Evolutionary conservation across 495 filamentous ascomycete genomes (phyloP).

Genomic region (Penicillium soppii): DNA sequence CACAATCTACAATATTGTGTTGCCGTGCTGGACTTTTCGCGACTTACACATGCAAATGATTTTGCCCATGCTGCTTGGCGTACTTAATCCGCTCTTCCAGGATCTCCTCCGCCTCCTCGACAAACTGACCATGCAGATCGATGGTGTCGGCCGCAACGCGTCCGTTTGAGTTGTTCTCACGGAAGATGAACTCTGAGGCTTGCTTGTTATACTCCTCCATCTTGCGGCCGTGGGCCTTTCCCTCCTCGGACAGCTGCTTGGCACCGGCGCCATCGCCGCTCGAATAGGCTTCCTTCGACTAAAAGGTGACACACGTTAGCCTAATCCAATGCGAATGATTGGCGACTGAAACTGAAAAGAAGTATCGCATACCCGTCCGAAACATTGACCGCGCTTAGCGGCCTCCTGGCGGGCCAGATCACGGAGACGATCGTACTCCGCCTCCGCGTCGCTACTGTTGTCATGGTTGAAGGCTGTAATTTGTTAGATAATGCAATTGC

Average conservation of each 20-base stretch:
- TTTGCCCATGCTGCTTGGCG: slow-evolving; percentile 67
- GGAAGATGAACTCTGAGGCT: slow-evolving; percentile 91
- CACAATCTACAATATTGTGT: no score
- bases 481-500: background rate
- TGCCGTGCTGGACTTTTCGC: background rate
- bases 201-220: slow-evolving; percentile 84
- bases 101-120: slow-evolving; percentile 90
- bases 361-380: slow-evolving; percentile 56
- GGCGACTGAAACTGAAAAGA: slow-evolving; percentile 2
- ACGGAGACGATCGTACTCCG: slow-evolving; percentile 90
- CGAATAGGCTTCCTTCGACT: slow-evolving; percentile 79
- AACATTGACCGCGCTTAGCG: slow-evolving; percentile 70
- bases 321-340: background rate
- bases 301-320: slow-evolving; percentile 13
- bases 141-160: slow-evolving; percentile 78
- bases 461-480: slow-evolving; percentile 79
- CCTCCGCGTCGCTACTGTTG: slow-evolving; percentile 64
- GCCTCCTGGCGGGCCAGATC: slow-evolving; percentile 77
- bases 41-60: slow-evolving; percentile 70
- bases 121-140: slow-evolving; percentile 90
- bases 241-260: slow-evolving; percentile 78
- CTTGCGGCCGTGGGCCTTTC: slow-evolving; percentile 74
- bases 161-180: slow-evolving; percentile 78
- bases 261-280: slow-evolving; percentile 76
- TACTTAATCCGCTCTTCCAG: slow-evolving; percentile 77